phyloP scores from a whole-genome alignment of 805 yeast species.

The Candida taoyuanica region DNA sequence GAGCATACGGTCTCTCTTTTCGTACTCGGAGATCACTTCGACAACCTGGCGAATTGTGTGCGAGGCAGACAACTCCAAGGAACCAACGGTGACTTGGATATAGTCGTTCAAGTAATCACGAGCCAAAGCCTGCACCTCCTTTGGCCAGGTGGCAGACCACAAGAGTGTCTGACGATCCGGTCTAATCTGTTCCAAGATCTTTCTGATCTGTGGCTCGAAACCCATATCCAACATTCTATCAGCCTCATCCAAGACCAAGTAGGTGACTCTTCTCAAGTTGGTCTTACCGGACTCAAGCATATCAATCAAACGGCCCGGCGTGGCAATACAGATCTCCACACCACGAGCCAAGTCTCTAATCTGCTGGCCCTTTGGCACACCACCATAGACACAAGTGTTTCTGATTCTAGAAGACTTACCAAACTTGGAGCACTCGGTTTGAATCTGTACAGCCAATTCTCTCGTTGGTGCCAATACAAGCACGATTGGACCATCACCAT shows the following conservation, averaged over 20 bases:
- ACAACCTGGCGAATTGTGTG: conserved; percentile 93
- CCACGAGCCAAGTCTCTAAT: conserved; percentile 95
- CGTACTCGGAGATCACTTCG: conserved; percentile 87
- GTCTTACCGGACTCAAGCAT: conserved; percentile 95
- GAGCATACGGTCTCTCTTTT: conserved; percentile 86
- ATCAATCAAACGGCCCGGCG: conserved; percentile 98
- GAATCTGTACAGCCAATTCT: conserved; percentile 98
- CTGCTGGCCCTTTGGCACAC: conserved; percentile 98
- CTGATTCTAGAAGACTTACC: conserved; percentile 89
- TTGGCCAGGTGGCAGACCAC: conserved; percentile 99
- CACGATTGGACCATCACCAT: conserved; percentile 97
- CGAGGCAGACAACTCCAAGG: conserved; percentile 92
- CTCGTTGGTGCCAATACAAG: conserved; percentile 96
- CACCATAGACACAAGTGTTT: conserved; percentile 98
- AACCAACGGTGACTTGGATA: conserved; percentile 95
- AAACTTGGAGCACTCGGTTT: conserved; percentile 91
- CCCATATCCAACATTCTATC: conserved; percentile 99
- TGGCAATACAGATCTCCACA: conserved; percentile 93
- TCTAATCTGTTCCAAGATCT: conserved; percentile 95
- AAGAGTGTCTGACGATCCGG: conserved; percentile 98
- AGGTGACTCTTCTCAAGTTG: conserved; percentile 92
- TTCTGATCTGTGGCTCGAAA: conserved; percentile 98
- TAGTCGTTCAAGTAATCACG: conserved; percentile 88
- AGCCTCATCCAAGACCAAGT: conserved; percentile 97
- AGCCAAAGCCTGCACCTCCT: conserved; percentile 91